phyloP scores from a whole-genome alignment of 805 yeast species.

The Teunomyces lycoperdinae region DNA sequence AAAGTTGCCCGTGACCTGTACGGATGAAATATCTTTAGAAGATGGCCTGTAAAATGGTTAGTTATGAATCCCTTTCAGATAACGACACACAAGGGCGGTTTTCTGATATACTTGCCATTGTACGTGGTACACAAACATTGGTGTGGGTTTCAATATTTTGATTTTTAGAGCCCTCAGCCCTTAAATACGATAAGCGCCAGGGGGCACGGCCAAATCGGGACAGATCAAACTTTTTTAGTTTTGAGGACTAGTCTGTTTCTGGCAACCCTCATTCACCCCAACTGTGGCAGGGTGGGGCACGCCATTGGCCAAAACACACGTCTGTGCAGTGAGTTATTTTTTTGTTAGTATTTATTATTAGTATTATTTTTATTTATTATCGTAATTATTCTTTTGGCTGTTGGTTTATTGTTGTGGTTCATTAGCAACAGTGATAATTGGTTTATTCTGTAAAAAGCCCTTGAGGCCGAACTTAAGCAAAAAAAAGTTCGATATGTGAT shows the following conservation, averaged over 20 bases:
- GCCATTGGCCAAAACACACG: background rate
- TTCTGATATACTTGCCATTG: slow-evolving; percentile 1
- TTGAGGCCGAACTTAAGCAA: too few species aligned
- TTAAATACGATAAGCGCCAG: slow-evolving; percentile 2
- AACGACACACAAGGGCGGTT: background rate
- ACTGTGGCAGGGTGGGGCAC: background rate
- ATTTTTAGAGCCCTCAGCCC: background rate
- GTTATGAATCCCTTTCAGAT: too few species aligned
- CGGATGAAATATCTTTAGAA: slow-evolving; percentile 11
- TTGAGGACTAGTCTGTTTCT: too few species aligned
- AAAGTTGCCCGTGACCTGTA: slow-evolving; percentile 40
- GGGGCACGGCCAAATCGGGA: slow-evolving; percentile 1
- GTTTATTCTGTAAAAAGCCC: too few species aligned
- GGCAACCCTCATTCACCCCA: background rate
- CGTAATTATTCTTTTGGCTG: too few species aligned
- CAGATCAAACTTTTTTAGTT: background rate
- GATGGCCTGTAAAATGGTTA: background rate
- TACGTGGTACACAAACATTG: slow-evolving; percentile 1
- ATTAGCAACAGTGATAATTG: too few species aligned
- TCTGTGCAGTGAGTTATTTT: background rate
- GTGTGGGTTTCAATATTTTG: background rate
- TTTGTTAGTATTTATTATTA: too few species aligned
- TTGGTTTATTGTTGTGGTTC: too few species aligned
- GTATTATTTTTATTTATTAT: too few species aligned
- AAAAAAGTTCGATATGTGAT: too few species aligned